These are phyloP conservation scores for Neofusicoccum sp. DNA, from an alignment of 2,329 filamentous ascomycete species.

Conservation along the genomic window DNA sequence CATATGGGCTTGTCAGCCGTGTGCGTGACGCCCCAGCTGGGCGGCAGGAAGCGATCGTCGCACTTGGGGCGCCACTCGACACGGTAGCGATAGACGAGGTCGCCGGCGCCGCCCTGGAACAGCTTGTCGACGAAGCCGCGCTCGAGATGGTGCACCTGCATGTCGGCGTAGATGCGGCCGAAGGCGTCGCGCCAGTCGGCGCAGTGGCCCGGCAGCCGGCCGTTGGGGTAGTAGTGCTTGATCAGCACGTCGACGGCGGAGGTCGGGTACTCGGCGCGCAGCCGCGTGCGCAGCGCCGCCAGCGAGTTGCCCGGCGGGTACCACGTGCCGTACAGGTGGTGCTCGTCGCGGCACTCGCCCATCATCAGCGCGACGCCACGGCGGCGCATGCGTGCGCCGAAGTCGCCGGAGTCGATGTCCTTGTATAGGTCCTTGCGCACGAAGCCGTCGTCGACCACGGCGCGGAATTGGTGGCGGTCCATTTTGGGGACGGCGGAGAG, in stretches of 20 bases:
- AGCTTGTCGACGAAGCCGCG: constrained; percentile 52
- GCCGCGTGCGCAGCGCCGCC: constrained; percentile 43
- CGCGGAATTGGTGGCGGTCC: constrained; percentile 52
- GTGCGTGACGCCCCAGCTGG: constrained; percentile 55
- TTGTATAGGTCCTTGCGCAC: constrained; percentile 44
- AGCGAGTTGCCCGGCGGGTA: constrained; percentile 46
- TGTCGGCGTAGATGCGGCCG: constrained; percentile 55
- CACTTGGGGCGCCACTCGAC: constrained; percentile 54
- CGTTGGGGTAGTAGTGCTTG: constrained; percentile 38
- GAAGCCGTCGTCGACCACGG: constrained; percentile 51
- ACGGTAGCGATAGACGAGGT: constrained; percentile 49
- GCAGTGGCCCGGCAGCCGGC: constrained; percentile 39
- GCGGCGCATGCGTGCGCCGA: constrained; percentile 44
- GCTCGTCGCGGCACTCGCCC: constrained; percentile 57
- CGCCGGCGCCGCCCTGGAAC: constrained; percentile 40
- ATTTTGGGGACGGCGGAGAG: constrained; percentile 44
- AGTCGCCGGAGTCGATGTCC: constrained; percentile 49
- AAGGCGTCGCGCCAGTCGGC: constrained; percentile 53
- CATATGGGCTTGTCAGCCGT: constrained; percentile 54
- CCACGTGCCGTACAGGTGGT: constrained; percentile 52
- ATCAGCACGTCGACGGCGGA: constrained; percentile 45
- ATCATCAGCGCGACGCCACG: constrained; percentile 51
- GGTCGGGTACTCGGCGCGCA: constrained; percentile 54
- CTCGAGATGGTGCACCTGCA: constrained; percentile 55
- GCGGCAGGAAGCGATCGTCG: constrained; percentile 42